phyloP scores from a whole-genome alignment of 148 eudicot genomes.

The Vaccinium macrocarpon region DNA sequence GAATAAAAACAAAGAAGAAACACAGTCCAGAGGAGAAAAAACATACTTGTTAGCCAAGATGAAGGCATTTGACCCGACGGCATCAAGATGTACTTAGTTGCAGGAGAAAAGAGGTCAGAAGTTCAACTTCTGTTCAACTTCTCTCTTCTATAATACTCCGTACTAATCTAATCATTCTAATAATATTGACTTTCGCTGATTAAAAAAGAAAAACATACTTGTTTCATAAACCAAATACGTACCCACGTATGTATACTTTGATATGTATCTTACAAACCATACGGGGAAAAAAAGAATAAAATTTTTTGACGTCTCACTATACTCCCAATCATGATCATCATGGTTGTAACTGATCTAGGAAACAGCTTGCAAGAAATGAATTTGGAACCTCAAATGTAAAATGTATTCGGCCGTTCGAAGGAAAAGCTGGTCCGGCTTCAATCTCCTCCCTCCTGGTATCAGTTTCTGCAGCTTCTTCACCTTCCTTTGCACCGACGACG shows the following conservation, averaged over 20 bases:
- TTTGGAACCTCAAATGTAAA: neutral
- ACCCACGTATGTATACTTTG: neutral
- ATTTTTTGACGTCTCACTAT: neutral
- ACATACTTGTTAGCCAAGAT: neutral
- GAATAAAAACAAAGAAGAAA: neutral
- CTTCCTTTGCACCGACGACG: neutral
- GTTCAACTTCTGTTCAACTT: no score
- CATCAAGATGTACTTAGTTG: no score
- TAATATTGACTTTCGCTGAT: no score
- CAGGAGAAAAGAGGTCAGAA: no score
- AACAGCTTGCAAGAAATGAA: neutral
- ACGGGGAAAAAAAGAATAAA: neutral
- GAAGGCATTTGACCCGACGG: no score
- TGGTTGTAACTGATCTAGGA: neutral
- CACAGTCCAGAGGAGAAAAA: neutral
- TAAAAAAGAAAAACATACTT: neutral
- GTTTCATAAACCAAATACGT: neutral
- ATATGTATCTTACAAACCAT: neutral
- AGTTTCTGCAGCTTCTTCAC: constrained; percentile 8
- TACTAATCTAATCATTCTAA: no score
- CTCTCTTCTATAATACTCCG: no score
- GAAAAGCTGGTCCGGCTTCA: neutral
- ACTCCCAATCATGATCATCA: neutral
- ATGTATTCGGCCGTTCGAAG: neutral
- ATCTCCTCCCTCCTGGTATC: neutral